Conservation (phyloP, 192 early-diverging fungal species). For the Umbelopsis sp. region DNA sequence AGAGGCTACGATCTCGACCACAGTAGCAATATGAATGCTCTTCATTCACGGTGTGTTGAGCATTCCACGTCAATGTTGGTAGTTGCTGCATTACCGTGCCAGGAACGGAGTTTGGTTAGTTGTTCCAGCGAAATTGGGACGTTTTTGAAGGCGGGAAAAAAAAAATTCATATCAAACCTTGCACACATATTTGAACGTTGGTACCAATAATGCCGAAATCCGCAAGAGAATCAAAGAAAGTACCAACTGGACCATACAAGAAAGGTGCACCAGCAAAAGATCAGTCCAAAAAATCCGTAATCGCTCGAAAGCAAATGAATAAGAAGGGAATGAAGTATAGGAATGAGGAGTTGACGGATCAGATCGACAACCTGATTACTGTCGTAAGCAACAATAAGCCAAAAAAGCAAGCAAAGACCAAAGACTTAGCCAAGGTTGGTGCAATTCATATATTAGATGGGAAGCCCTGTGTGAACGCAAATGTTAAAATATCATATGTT, state of each 20-base stretch:
- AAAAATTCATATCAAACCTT: not conserved
- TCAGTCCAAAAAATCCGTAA: constrained; percentile 2
- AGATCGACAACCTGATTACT: constrained; percentile 29
- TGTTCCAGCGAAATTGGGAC: not conserved
- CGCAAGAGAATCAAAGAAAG: constrained; percentile 9
- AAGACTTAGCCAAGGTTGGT: not conserved
- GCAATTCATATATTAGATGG: too few species aligned
- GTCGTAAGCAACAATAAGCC: constrained; percentile 15
- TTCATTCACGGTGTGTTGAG: constrained; percentile 59
- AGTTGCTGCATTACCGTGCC: constrained; percentile 9
- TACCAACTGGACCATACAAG: not conserved
- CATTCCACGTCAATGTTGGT: constrained; percentile 54
- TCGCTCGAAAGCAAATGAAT: constrained; percentile 12
- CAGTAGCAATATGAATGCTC: constrained; percentile 74
- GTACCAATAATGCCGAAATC: not conserved
- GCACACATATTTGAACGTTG: not conserved
- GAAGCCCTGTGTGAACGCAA: too few species aligned
- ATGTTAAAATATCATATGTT: not conserved
- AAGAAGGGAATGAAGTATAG: constrained; percentile 25
- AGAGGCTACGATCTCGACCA: constrained; percentile 58
- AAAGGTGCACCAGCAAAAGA: not conserved
- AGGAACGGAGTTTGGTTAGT: constrained; percentile 3
- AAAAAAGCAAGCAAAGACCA: constrained; percentile 6
- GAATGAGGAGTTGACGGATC: constrained; percentile 30
- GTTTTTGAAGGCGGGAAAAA: not conserved